Conservation (phyloP, 306 rosid genomes). For the Alnus rubra region DNA sequence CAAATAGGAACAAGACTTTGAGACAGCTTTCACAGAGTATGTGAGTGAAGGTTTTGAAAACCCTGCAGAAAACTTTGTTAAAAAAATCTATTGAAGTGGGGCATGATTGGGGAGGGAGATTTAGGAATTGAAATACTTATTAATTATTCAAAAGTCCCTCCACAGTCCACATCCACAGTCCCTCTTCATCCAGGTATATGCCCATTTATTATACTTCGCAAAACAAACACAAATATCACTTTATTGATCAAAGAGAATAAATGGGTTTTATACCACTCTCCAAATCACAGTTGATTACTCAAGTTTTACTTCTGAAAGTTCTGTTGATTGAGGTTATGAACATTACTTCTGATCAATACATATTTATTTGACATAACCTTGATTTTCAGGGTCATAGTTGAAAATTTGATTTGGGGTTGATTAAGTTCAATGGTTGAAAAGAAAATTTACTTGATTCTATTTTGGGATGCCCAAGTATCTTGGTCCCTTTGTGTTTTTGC, state of each 20-base stretch:
- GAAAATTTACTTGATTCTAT: not conserved
- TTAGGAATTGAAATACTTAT: no score
- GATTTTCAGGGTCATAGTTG: not conserved
- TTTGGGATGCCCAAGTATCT: no score
- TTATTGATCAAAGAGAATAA: not conserved
- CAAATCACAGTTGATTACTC: not conserved
- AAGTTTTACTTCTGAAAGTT: not conserved
- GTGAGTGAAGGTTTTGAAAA: not conserved
- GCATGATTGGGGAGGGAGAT: no score
- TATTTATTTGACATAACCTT: not conserved
- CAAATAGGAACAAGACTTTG: not conserved
- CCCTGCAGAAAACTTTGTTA: not conserved
- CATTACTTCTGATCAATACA: not conserved
- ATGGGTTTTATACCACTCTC: not conserved
- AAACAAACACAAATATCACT: not conserved
- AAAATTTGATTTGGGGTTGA: not conserved
- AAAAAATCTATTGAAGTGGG: no score
- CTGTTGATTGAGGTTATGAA: not conserved
- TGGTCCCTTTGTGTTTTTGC: no score
- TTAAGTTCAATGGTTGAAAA: not conserved
- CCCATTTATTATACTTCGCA: not conserved
- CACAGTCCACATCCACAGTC: not conserved
- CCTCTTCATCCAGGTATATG: conserved; percentile 85
- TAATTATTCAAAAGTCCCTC: no score
- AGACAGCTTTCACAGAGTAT: not conserved